A percentile compares a stretch with the other conserved stretches of the same genome.
These are phyloP conservation scores for Ceratobasidium sp. DNA, from an alignment of 1,284 basidiomycete species.

Conservation along the genomic window DNA sequence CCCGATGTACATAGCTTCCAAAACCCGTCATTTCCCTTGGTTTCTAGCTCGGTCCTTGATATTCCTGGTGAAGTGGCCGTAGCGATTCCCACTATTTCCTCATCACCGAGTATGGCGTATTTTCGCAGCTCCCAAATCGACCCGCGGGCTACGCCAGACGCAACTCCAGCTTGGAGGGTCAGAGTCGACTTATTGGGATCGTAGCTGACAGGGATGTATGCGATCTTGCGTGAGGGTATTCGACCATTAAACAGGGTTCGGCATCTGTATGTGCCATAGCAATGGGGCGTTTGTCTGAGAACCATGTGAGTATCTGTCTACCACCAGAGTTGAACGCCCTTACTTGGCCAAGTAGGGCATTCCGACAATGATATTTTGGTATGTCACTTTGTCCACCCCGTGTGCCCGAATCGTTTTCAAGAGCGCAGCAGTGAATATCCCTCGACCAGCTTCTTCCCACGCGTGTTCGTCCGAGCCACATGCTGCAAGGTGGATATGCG, in stretches of 20 bases:
- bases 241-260: constrained; percentile 60
- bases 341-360: constrained; percentile 40
- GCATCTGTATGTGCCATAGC: constrained; percentile 57
- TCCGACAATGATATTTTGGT: constrained; percentile 54
- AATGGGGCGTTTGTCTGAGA: constrained; percentile 57
- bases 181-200: constrained; percentile 40
- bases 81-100: not conserved
- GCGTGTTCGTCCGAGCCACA: constrained; percentile 23
- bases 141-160: constrained; percentile 65
- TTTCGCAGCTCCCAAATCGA: constrained; percentile 57
- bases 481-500: constrained; percentile 25
- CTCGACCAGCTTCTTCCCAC: constrained; percentile 48
- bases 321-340: constrained; percentile 31
- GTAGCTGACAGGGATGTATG: constrained; percentile 55
- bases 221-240: constrained; percentile 60
- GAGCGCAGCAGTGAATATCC: constrained; percentile 63
- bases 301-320: not conserved
- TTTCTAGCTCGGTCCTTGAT: not conserved
- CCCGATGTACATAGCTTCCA: not conserved
- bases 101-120: constrained; percentile 51
- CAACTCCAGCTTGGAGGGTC: constrained; percentile 60
- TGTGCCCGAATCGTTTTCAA: constrained; percentile 56
- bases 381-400: constrained; percentile 62
- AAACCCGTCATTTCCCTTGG: not conserved
- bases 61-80: not conserved